A percentile compares a stretch with the other conserved stretches of the same genome.
These are phyloP conservation scores for Zygoascus sp. DNA, from an alignment of 1,139 yeast species.

Conservation along the genomic window DNA sequence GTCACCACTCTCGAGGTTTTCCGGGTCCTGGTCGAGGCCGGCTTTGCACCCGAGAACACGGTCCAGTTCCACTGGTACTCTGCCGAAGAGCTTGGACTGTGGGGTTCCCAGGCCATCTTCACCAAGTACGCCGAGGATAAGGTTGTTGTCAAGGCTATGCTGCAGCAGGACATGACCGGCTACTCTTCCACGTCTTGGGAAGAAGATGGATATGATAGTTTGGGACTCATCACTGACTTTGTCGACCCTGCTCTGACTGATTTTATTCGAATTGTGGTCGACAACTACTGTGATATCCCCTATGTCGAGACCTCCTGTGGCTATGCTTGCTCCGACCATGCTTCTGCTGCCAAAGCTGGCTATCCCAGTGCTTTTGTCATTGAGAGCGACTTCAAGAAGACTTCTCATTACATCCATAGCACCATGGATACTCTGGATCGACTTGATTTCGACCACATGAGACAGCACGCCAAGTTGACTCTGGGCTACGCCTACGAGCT, in stretches of 20 bases:
- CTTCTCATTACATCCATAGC: slow-evolving; percentile 70
- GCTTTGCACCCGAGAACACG: slow-evolving; percentile 61
- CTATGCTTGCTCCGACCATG: slow-evolving; percentile 91
- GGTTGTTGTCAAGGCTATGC: slow-evolving; percentile 67
- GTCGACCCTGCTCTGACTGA: slow-evolving; percentile 56
- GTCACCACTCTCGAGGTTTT: slow-evolving; percentile 73
- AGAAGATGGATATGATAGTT: slow-evolving; percentile 58
- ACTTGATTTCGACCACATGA: slow-evolving; percentile 70
- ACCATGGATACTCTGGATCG: slow-evolving; percentile 77
- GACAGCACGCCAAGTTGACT: slow-evolving; percentile 71
- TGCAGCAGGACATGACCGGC: slow-evolving; percentile 97
- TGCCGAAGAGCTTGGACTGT: slow-evolving; percentile 90
- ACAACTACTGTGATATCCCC: slow-evolving; percentile 59
- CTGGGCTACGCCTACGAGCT: slow-evolving; percentile 69
- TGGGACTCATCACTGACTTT: slow-evolving; percentile 78
- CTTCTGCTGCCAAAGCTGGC: slow-evolving; percentile 77
- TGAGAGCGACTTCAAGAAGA: slow-evolving; percentile 63
- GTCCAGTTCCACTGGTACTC: slow-evolving; percentile 91
- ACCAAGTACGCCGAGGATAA: slow-evolving; percentile 46
- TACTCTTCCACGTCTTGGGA: slow-evolving; percentile 55
- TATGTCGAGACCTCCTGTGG: slow-evolving; percentile 78
- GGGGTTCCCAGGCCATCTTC: slow-evolving; percentile 82
- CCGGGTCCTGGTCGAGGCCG: slow-evolving; percentile 49
- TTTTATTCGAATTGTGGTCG: slow-evolving; percentile 59
- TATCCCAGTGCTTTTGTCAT: slow-evolving; percentile 79